Conservation (phyloP, 257 asterid genomes). For the Fraxinus cuspidata region DNA sequence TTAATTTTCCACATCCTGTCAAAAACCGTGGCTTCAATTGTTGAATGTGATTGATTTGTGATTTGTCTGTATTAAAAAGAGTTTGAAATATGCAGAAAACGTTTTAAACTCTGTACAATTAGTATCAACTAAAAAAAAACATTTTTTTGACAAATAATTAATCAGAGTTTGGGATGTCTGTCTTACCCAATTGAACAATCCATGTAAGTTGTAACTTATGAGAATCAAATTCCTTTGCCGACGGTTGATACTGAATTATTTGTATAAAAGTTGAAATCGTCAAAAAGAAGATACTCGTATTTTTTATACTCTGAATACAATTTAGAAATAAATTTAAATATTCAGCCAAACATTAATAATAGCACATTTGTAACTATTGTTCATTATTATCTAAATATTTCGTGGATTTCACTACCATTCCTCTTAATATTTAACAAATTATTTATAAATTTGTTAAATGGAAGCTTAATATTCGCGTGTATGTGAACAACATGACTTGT, state of each 20-base stretch:
- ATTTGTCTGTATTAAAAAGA: conserved; percentile 6
- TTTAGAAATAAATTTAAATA: too few species aligned
- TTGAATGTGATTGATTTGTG: not conserved
- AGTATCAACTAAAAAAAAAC: not conserved
- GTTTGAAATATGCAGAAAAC: conserved; percentile 18
- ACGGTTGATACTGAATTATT: not conserved
- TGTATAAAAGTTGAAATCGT: not conserved
- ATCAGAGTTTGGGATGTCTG: not conserved
- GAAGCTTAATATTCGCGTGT: too few species aligned
- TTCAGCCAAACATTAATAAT: too few species aligned
- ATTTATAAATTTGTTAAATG: too few species aligned
- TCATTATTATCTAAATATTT: too few species aligned
- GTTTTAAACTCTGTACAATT: not conserved
- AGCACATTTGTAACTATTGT: too few species aligned
- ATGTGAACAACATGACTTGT: too few species aligned
- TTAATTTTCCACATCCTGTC: conserved; percentile 23
- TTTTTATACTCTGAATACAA: too few species aligned
- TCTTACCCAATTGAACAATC: not conserved
- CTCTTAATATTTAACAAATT: too few species aligned
- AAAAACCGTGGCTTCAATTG: conserved; percentile 15
- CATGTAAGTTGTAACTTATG: conserved; percentile 18
- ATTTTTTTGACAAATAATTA: conserved; percentile 11
- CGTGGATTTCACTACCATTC: too few species aligned
- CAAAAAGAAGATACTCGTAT: not conserved
- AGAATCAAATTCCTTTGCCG: not conserved